Percentiles rank a stretch among this genome's conserved stretches.
phyloP scores from a whole-genome alignment of 1,284 basidiomycete genomes.

The Wolfiporia cocos region DNA sequence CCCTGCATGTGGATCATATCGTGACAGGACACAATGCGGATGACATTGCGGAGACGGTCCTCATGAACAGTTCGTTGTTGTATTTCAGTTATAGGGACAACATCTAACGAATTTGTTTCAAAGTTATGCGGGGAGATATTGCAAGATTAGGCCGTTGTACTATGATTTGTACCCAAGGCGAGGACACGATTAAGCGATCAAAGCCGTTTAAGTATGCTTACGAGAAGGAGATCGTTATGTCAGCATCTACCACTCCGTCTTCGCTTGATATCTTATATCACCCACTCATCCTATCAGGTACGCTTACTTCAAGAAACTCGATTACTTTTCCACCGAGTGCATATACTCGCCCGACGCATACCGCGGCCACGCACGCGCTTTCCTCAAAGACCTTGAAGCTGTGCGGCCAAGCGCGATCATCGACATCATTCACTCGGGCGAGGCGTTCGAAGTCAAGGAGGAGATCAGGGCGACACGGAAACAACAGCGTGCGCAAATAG shows the following conservation, averaged over 20 bases:
- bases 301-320: conserved; percentile 96
- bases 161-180: conserved; percentile 87
- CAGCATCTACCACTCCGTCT: conserved; percentile 15
- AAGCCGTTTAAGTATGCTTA: conserved; percentile 99
- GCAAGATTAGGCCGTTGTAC: conserved; percentile 93
- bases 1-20: conserved; percentile 92
- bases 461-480: conserved; percentile 76
- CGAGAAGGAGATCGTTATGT: conserved; percentile 99
- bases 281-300: conserved; percentile 53
- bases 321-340: conserved; percentile 99
- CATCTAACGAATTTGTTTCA: not conserved
- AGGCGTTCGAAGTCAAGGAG: conserved; percentile 79
- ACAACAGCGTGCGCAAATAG: conserved; percentile 56
- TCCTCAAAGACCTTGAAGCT: conserved; percentile 94
- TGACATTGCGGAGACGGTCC: conserved; percentile 96
- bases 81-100: not conserved
- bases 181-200: conserved; percentile 92
- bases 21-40: conserved; percentile 99
- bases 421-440: conserved; percentile 96
- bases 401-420: conserved; percentile 93
- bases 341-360: conserved; percentile 99
- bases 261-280: conserved; percentile 5
- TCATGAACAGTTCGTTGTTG: conserved; percentile 89
- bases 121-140: conserved; percentile 97
- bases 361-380: conserved; percentile 90